Evolutionary conservation across 2,329 filamentous ascomycete species (phyloP), one percentile per base, ranked within the genome.

Genomic region (Ceratocystis cubensis): DNA sequence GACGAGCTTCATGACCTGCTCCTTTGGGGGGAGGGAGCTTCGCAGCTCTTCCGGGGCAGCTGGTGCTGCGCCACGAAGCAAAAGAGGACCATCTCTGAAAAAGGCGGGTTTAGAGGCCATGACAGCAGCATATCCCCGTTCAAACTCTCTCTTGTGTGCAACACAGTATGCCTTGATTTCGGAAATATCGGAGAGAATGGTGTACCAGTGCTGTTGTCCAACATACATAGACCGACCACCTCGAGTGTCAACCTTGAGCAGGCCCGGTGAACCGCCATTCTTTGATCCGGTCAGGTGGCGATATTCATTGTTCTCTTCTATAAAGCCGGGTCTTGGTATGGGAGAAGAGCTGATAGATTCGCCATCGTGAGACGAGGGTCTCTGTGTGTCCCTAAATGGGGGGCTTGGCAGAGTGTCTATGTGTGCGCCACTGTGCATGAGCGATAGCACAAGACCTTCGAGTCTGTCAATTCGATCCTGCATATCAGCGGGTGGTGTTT

Each of bases 401-500:
- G 61, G 61, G n/a, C 63, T 64, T n/a, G 50, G 53, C 25, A 44
- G 37, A 7, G 76, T 70, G 61, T 83, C 80, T 65, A 81, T 73
- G 65, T 78, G 79, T 70, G 82, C 78, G 67, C 90, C 90, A 75
- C 89, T 92, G 73, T 93, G 93, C 93, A 97, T 96, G 73, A 97
- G 77, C 33, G 91, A 95, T 70, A 97, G 78, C 69, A 97, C 93
- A 75, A 97, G 79, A 71, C 89, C 88, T 81, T 97, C 93, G 70
- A 97, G 81, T 72, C 93, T 85, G 79, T 97, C 92, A 78, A 97
- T 97, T 75, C 94, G 88, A 74, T 95, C 96, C 78, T 97, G 93
- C 93, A 97, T 96, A 76, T 96, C 93, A 81, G 96, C 92, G 63
- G 93, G 91, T 71, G 76, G 81, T 41, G 37, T 4, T 77, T 71